phyloP scores from a whole-genome alignment of 208 protist species.

The Crithidia acanthocephali region DNA sequence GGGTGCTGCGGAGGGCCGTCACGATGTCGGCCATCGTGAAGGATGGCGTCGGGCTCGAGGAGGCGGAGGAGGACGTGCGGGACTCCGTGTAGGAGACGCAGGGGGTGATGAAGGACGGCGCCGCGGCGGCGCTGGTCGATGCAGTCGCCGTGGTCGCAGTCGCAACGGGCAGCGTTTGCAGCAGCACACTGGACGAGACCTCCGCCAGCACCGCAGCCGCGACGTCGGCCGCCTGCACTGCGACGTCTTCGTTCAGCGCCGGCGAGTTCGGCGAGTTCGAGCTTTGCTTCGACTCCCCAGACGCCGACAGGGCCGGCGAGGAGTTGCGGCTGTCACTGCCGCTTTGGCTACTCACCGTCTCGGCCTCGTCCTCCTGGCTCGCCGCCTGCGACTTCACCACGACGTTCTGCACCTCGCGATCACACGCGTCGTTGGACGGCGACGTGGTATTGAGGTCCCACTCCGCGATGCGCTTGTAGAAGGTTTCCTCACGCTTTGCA shows the following conservation, averaged over 20 bases:
- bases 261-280: constrained; percentile 5
- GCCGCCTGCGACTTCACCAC: background rate
- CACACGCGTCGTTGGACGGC: background rate
- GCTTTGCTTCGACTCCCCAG: constrained; percentile 8
- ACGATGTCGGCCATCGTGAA: constrained; percentile 36
- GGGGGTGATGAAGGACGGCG: constrained; percentile 3
- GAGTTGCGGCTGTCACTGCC: constrained; percentile 3
- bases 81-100: constrained; percentile 7
- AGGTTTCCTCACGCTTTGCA: background rate
- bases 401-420: constrained; percentile 9
- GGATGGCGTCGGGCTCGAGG: background rate
- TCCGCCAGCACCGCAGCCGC: background rate
- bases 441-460: constrained; percentile 8
- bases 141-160: background rate
- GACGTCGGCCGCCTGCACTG: background rate
- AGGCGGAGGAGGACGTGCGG: background rate
- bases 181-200: background rate
- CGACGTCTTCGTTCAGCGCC: background rate
- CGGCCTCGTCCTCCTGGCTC: background rate
- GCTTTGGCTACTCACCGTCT: background rate
- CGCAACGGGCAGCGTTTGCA: background rate
- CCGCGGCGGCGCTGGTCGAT: background rate
- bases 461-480: constrained; percentile 15
- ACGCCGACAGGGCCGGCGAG: constrained; percentile 4
- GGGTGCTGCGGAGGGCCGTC: constrained; percentile 23